Evolutionary conservation across 177 flowering plant genomes (phyloP).

Genomic region (Vitis hybrid): DNA sequence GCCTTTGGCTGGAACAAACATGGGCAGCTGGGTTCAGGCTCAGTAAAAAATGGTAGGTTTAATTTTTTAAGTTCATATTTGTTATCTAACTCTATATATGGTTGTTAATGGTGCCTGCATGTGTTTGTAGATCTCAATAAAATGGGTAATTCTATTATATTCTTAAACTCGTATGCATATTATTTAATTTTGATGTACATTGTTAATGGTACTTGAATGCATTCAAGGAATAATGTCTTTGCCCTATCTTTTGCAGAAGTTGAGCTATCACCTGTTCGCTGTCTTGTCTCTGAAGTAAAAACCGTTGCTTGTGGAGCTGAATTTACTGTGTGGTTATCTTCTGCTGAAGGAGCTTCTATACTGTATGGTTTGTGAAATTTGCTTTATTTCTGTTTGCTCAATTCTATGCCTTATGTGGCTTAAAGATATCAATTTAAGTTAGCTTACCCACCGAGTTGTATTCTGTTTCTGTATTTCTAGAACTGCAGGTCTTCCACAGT

Average conservation of each 20-base stretch:
- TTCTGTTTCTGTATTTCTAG: slow-evolving; percentile 42
- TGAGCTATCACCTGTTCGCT: slow-evolving; percentile 83
- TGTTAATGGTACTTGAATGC: no score
- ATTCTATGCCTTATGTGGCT: background rate
- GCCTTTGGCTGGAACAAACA: slow-evolving; percentile 99
- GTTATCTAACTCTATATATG: background rate
- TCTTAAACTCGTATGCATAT: background rate
- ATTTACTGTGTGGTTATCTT: slow-evolving; percentile 93
- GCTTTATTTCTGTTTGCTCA: slow-evolving; percentile 4
- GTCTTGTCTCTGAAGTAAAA: slow-evolving; percentile 71
- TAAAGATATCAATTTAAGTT: background rate
- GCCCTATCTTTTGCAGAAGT: slow-evolving; percentile 47
- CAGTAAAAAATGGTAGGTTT: slow-evolving; percentile 65
- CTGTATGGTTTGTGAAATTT: slow-evolving; percentile 64
- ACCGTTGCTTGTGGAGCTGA: slow-evolving; percentile 88
- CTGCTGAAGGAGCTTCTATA: slow-evolving; percentile 87
- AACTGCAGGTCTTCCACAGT: slow-evolving; percentile 97
- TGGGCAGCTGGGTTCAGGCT: slow-evolving; percentile 94
- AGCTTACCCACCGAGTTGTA: slow-evolving; percentile 17
- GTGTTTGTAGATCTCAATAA: background rate
- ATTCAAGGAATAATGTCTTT: background rate
- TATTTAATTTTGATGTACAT: no score
- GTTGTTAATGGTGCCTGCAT: no score
- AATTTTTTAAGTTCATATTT: background rate
- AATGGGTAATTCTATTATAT: background rate